Conservation (phyloP, 129 eudicot species). For the Kitagawia praeruptora region DNA sequence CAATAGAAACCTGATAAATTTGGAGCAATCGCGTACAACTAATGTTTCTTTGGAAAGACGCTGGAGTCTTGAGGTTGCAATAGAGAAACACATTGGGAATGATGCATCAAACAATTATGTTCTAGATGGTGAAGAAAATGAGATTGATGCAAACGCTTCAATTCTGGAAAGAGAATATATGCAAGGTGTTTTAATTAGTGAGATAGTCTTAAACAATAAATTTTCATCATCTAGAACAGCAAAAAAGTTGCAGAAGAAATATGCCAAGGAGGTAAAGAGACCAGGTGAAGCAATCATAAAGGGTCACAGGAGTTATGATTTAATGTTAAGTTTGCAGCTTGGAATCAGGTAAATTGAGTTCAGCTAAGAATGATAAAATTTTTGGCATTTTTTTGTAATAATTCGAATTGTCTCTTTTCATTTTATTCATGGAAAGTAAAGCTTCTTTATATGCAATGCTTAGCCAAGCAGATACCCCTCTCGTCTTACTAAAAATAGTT, state of each 20-base stretch:
- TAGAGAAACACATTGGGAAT: constrained; percentile 73
- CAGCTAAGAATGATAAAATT: not conserved
- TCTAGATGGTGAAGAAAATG: constrained; percentile 34
- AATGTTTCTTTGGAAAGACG: constrained; percentile 74
- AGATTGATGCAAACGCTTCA: constrained; percentile 41
- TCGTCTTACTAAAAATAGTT: not conserved
- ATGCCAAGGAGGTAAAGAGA: constrained; percentile 71
- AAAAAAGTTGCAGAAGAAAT: constrained; percentile 61
- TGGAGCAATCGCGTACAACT: constrained; percentile 38
- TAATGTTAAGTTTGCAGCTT: constrained; percentile 94
- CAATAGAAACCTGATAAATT: constrained; percentile 29
- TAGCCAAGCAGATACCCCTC: not conserved
- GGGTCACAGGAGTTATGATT: constrained; percentile 95
- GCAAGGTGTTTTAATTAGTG: constrained; percentile 96
- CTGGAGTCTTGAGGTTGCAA: constrained; percentile 89
- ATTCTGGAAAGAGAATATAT: constrained; percentile 89
- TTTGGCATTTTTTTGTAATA: not conserved
- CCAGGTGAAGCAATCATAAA: constrained; percentile 92
- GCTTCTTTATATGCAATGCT: not conserved
- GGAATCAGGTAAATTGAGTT: constrained; percentile 67
- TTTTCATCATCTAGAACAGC: constrained; percentile 66
- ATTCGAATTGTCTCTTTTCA: not conserved
- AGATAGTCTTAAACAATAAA: constrained; percentile 53
- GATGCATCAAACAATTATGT: constrained; percentile 38
- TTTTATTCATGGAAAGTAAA: not conserved